These are phyloP conservation scores for Saposhnikovia divaricata DNA, from an alignment of 129 eudicot genomes.

Conservation along the genomic window DNA sequence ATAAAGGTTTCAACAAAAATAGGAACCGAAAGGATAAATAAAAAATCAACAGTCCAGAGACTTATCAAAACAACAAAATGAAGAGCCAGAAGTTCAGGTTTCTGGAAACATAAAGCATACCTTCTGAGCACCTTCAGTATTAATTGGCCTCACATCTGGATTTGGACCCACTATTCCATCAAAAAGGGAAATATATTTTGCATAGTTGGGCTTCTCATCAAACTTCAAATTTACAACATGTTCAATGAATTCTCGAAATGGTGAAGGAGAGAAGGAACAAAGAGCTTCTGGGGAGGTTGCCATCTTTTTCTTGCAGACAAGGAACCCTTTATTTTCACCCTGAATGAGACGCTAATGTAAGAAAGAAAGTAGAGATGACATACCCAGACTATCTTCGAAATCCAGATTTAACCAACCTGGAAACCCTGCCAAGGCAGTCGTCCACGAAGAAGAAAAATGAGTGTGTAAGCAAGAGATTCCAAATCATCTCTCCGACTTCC, in stretches of 20 bases:
- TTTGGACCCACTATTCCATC: constrained; percentile 92
- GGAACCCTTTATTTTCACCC: constrained; percentile 90
- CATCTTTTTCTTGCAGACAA: constrained; percentile 94
- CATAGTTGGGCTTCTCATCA: constrained; percentile 79
- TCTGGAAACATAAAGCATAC: constrained; percentile 26
- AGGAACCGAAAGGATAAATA: not conserved
- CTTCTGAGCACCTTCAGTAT: constrained; percentile 88
- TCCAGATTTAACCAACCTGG: constrained; percentile 39
- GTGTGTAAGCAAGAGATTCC: constrained; percentile 91
- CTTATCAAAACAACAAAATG: not conserved
- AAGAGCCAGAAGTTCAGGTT: not conserved
- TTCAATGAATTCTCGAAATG: constrained; percentile 71
- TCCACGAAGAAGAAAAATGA: constrained; percentile 79
- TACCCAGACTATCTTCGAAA: not conserved
- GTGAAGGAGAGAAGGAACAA: constrained; percentile 64
- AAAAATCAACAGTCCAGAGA: not conserved
- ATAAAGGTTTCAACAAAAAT: not conserved
- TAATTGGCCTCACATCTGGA: constrained; percentile 75
- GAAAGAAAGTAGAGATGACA: not conserved
- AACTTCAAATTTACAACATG: constrained; percentile 70
- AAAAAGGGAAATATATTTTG: constrained; percentile 70
- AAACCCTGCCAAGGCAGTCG: constrained; percentile 91
- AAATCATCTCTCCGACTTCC: constrained; percentile 93
- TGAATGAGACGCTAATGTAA: constrained; percentile 14
- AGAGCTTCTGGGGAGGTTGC: constrained; percentile 85